phyloP scores from a whole-genome alignment of 768 basidiomycete genomes.

The Rhodotorula toruloides region DNA sequence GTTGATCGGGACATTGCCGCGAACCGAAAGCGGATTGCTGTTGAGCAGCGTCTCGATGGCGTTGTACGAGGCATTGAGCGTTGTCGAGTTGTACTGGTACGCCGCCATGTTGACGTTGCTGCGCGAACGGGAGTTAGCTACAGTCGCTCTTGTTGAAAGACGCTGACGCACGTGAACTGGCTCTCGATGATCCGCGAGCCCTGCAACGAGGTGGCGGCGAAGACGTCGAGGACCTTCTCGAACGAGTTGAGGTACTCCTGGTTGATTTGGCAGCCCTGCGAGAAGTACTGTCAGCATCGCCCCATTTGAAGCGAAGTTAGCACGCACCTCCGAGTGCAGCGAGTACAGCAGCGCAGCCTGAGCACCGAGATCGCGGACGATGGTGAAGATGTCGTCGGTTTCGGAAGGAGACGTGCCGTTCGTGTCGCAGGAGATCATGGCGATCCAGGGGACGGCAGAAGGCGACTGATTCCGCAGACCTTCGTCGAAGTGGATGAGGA shows the following conservation, averaged over 20 bases:
- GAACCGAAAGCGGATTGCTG: constrained; percentile 16
- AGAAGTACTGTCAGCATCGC: background rate
- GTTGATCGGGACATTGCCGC: constrained; percentile 25
- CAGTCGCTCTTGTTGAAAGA: background rate
- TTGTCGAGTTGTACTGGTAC: constrained; percentile 40
- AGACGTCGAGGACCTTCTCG: constrained; percentile 70
- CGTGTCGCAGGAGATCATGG: constrained; percentile 72
- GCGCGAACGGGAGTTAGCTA: background rate
- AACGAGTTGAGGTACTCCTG: constrained; percentile 62
- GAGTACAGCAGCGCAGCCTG: constrained; percentile 78
- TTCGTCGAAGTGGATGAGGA: constrained; percentile 77
- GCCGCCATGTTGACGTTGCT: constrained; percentile 28
- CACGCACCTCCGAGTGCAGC: constrained; percentile 52
- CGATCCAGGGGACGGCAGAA: constrained; percentile 82
- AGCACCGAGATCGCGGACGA: constrained; percentile 72
- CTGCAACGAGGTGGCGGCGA: constrained; percentile 62
- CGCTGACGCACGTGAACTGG: constrained; percentile 30
- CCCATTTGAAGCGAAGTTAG: no score
- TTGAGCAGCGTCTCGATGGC: constrained; percentile 50
- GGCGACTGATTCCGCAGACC: constrained; percentile 42
- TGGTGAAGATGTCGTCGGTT: constrained; percentile 70
- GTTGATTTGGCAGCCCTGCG: constrained; percentile 67
- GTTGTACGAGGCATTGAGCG: constrained; percentile 50
- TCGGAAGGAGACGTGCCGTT: constrained; percentile 56
- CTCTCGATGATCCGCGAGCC: constrained; percentile 53